These are phyloP conservation scores for Protoeuglena noctilucae DNA, from an alignment of 139 green algal species.

Conservation along the genomic window DNA sequence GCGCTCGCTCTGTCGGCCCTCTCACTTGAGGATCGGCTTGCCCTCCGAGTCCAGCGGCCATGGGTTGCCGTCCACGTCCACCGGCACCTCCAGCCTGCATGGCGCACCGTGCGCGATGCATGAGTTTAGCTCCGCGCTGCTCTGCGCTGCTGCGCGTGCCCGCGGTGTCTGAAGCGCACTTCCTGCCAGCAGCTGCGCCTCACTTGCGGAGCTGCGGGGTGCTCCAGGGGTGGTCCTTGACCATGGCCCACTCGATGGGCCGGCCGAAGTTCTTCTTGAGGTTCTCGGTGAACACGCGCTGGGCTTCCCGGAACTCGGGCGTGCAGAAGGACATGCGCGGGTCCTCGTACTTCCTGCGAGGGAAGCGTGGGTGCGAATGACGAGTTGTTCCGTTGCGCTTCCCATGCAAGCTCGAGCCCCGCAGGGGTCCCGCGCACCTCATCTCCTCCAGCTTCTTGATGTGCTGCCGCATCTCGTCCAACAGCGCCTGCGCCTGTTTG, in stretches of 20 bases:
- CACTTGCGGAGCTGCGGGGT: conserved; percentile 53
- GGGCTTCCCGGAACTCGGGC: conserved; percentile 84
- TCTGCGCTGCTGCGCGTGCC: too few species aligned
- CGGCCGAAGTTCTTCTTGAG: conserved; percentile 90
- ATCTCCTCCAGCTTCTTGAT: too few species aligned
- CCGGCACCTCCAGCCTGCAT: conserved; percentile 20
- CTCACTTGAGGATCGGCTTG: conserved; percentile 30
- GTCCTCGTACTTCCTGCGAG: conserved; percentile 55
- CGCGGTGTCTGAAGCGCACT: conserved; percentile 1
- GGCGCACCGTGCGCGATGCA: conserved; percentile 3
- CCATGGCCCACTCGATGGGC: conserved; percentile 74
- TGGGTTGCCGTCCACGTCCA: conserved; percentile 59
- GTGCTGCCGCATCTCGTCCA: conserved; percentile 70
- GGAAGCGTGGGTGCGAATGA: background rate
- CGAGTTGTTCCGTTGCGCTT: background rate
- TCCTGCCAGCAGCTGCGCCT: conserved; percentile 42
- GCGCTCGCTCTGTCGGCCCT: too few species aligned
- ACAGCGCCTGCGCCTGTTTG: conserved; percentile 46
- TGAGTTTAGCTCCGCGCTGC: background rate
- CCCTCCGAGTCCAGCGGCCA: conserved; percentile 41
- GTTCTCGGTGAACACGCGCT: conserved; percentile 68
- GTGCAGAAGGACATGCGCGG: conserved; percentile 80
- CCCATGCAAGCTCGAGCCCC: too few species aligned
- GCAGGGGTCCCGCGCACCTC: too few species aligned
- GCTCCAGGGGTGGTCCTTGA: conserved; percentile 72